Base-by-base conservation (phyloP, 176 grass and related monocot genomes). In the Lolium rigidum region DNA sequence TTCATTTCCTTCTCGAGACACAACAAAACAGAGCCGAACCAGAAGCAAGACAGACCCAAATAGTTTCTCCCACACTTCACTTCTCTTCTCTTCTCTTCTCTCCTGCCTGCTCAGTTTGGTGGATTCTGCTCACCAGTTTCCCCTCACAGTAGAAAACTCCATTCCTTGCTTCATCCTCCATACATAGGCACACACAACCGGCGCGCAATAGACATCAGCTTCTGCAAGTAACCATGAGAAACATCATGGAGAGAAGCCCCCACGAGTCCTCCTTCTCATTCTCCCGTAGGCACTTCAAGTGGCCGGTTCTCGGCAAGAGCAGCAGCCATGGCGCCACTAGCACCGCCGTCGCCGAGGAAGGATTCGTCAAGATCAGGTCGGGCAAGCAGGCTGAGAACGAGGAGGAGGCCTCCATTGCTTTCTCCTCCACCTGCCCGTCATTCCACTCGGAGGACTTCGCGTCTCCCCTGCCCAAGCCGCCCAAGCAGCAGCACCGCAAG, bases 201-300 rank as follows among this genome's bases (percentile, higher is more conserved):
- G 48, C 64, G 28, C 2, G 20, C 67, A 47, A 20, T 54, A 74
- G 22, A 74, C 71, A 76, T 0, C 72, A 75, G 47, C 60, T 68
- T 50, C 62, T 13, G 76, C 71, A 46, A 87, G 43, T 18, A 88
- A 87, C 86, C 50, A 98, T 98, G 96, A 95, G 91, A 48, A 98
- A 82, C 68, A 95, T 92, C 89, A 94, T 92, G 93, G 86, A 88
- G 22, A 95, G 92, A 74, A 95, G 88, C 68, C 84, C 92, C 37
- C 91, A 95, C 56, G 96, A 95, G 39, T 90, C 93, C 2, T 98
- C 93, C 8, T 95, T 94, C 82, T 95, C 96, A 47, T 98, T 94
- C 91, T 98, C 96, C 61, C 86, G 91, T 70, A 87, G 96, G 57
- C 89, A 98, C 77, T 95, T 98, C 90, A 94, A 92, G 67, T 95